Base-by-base conservation (phyloP, 768 basidiomycete species). In the Trametes cingulata region DNA sequence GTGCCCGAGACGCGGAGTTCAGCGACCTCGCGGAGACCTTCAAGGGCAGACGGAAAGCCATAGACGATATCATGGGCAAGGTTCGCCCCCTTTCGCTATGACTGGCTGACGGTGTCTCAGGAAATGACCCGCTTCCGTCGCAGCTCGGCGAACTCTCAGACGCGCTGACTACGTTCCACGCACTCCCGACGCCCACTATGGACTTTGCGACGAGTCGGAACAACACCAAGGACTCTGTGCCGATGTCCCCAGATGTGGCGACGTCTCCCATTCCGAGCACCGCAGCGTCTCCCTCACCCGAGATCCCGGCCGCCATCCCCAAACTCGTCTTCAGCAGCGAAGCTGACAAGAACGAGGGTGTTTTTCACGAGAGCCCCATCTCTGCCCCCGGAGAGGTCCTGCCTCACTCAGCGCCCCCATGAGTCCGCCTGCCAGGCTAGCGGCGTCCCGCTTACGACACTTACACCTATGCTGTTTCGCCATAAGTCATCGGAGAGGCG, bases 61-160 rank as follows among this genome's bases (percentile, higher is more conserved):
- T 91, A 19, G 80, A 83, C 52, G 80, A 77, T 29, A 87, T 93
- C 33, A 91, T 92, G 90, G 70, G 69, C 70, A 90, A 90, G 80
- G 90, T 88, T 61, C 37, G 74, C 50, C 53, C 43, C 10, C 20
- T 46, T 49, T 42, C 42, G 42, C n/a, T 58, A 19, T 19, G 12
- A 36, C 17, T 22, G 43, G 19, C 12, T n/a, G 25, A 19, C 46
- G 33, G 33, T 40, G 14, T 22, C 35, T 58, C 62, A 42, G 33
- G 36, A 39, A 51, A 49, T 41, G 52, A 40, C 57, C n/a, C 57
- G 57, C n/a, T 52, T 45, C 39, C 29, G n/a, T 57, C 52, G 27
- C 63, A 88, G 87, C 74, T 89, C 27, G 85, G 83, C 64, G 80
- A 85, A 20, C 76, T 89, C 4, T 75, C 75, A 19, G 65, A 71